phyloP scores from a whole-genome alignment of 2,329 filamentous ascomycete species.

The Beauveria bassiana region DNA sequence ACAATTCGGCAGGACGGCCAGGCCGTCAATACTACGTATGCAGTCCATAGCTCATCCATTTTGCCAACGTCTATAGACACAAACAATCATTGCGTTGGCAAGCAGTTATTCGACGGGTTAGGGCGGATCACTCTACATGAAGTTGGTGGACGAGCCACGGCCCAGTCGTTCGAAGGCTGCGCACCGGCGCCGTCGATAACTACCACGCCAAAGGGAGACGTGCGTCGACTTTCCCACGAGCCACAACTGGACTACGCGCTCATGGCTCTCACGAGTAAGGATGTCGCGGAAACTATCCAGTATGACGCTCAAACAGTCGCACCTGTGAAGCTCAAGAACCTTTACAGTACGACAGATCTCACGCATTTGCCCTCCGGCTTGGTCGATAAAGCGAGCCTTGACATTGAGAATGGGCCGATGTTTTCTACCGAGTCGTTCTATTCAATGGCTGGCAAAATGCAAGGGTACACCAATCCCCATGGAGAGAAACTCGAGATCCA shows the following conservation, averaged over 20 bases:
- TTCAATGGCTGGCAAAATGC: neutral
- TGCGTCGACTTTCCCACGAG: neutral
- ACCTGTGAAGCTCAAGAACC: neutral
- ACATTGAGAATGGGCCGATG: too few relatives aligned
- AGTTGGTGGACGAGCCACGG: neutral
- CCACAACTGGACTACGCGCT: neutral
- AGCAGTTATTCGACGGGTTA: neutral
- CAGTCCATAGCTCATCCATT: neutral
- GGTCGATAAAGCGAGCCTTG: too few relatives aligned
- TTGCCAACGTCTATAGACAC: neutral
- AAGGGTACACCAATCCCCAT: neutral
- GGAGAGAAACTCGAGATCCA: neutral
- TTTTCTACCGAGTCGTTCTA: neutral
- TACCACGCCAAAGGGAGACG: neutral
- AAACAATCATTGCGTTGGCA: neutral
- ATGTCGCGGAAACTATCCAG: neutral
- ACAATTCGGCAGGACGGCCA: neutral
- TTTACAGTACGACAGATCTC: neutral
- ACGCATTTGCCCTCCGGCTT: neutral
- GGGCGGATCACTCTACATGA: neutral
- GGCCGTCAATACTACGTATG: neutral
- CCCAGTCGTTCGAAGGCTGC: neutral
- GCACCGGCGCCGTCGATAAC: neutral
- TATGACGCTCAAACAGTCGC: neutral
- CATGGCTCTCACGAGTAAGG: neutral